Percentiles rank a stretch among this genome's conserved stretches.
These are phyloP conservation scores for Trichoderma brevicompactum DNA, from an alignment of 2,329 filamentous ascomycete species.

Conservation along the genomic window DNA sequence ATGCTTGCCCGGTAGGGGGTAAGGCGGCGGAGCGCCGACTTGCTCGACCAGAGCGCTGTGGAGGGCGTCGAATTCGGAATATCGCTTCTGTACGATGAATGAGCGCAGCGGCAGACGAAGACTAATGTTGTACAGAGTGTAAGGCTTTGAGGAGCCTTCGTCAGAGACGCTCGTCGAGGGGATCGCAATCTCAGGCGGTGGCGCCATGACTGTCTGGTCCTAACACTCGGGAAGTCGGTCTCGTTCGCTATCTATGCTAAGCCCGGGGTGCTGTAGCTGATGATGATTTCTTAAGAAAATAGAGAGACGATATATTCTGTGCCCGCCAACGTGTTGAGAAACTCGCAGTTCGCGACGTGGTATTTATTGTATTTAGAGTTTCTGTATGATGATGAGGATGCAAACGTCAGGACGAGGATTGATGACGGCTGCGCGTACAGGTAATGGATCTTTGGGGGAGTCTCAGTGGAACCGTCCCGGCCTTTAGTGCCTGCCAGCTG, in stretches of 20 bases:
- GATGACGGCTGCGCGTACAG: not conserved
- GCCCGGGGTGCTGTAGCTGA: not conserved
- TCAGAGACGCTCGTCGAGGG: conserved; percentile 65
- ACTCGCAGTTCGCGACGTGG: not conserved
- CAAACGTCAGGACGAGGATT: conserved; percentile 6
- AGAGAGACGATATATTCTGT: not conserved
- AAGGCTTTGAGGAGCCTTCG: conserved; percentile 62
- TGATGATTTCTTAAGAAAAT: not conserved
- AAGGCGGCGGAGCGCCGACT: conserved; percentile 67
- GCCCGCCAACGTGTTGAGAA: not conserved
- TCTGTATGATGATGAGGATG: conserved; percentile 20
- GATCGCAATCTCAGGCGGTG: conserved; percentile 69
- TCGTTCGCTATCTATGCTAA: conserved; percentile 2
- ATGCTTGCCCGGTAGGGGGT: conserved; percentile 70
- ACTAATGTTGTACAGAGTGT: conserved; percentile 78
- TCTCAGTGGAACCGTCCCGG: conserved; percentile 22
- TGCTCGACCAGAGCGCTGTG: conserved; percentile 64
- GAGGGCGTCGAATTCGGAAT: conserved; percentile 75
- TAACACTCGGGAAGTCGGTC: not conserved
- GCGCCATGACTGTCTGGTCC: conserved; percentile 55
- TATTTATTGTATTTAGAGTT: conserved; percentile 2
- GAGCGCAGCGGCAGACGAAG: conserved; percentile 76
- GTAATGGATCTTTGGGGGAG: conserved; percentile 21
- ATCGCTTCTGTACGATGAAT: conserved; percentile 78
- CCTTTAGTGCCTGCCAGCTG: conserved; percentile 19